Evolutionary conservation across 352 stramenopile genomes (phyloP).

Genomic region (Ophiocytium majus): DNA sequence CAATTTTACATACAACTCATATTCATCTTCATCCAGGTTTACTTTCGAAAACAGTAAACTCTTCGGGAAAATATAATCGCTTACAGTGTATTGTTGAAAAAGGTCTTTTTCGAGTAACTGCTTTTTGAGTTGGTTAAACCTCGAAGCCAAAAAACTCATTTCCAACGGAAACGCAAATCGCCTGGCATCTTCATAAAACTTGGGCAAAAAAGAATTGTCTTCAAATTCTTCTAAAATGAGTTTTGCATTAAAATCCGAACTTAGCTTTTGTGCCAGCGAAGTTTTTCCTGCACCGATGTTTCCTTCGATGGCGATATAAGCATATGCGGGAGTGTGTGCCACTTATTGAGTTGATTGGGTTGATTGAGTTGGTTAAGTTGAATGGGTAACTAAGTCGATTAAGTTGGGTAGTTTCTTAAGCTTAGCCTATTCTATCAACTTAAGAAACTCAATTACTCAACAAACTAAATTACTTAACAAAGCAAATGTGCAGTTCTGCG

Average conservation of each 20-base stretch:
- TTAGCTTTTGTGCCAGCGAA: conserved; percentile 19
- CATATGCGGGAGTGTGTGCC: conserved; percentile 17
- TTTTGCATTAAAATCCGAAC: conserved; percentile 22
- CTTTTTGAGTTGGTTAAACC: conserved; percentile 21
- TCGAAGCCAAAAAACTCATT: conserved; percentile 21
- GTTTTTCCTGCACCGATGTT: conserved; percentile 19
- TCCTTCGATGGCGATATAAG: conserved; percentile 19
- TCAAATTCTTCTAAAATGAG: conserved; percentile 22
- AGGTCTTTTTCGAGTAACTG: conserved; percentile 20
- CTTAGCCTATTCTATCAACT: conserved; percentile 21
- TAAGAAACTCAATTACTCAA: conserved; percentile 22
- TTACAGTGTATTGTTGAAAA: conserved; percentile 22
- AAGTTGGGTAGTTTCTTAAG: conserved; percentile 21
- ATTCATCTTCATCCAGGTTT: conserved; percentile 21
- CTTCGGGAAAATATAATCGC: conserved; percentile 20
- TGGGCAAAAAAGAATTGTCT: conserved; percentile 21
- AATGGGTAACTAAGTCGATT: conserved; percentile 21
- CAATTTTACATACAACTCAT: conserved; percentile 22
- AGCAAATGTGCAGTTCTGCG: conserved; percentile 19
- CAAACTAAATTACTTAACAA: conserved; percentile 23
- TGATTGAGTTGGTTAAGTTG: conserved; percentile 21
- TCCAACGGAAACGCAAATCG: conserved; percentile 19
- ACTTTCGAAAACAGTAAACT: conserved; percentile 22
- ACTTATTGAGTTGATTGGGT: conserved; percentile 21
- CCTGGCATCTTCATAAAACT: conserved; percentile 20